Evolutionary conservation across 73 alveolate species (phyloP), one percentile per base, ranked within the genome.

Genomic region (Paramecium octaurelia): DNA sequence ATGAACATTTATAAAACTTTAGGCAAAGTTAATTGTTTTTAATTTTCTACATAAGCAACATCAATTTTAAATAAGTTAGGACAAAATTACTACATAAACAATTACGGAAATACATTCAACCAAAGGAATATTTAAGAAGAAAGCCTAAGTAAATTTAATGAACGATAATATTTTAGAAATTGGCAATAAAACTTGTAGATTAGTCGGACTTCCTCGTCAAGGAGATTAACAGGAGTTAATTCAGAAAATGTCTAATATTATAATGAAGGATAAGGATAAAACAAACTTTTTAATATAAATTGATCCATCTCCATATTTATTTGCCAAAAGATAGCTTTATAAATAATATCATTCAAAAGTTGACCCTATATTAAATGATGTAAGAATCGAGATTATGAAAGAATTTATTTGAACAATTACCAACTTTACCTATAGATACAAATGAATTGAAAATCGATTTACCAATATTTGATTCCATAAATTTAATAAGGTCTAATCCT

Each of bases 341-440:
- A 80, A 80, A 80, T 80, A 80, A 80, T 80, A 80, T 80, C 91
- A 80, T 46, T 21, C 21, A 23, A 80, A 80, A 9, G 50, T 80
- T 18, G 71, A 80, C 3, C 91, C 91, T 44, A 23, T 80, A 34
- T 20, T 64, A 27, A 64, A 64, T 64, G 84, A 64, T 64, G 84
- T 64, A 64, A 12, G 11, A 12, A 64, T 64, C 18, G 20, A 27
- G 50, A 31, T 31, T 35, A 43, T 24, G 9, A 44, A 12, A 43
- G 75, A 43, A 43, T 12, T 20, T 80, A 23, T 80, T 80, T 48
- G 91, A 80, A 34, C 16, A 80, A 20, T n/a, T 80, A 46, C 91
- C 91, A 42, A 27, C 24, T 8, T 31, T 80, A 21, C 91, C 91
- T 43, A 23, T 44, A 21, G 91, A 80, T 11, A 31, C 57, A 6